Conservation (phyloP, 1,284 basidiomycete genomes). For the Marasmius sp. region DNA sequence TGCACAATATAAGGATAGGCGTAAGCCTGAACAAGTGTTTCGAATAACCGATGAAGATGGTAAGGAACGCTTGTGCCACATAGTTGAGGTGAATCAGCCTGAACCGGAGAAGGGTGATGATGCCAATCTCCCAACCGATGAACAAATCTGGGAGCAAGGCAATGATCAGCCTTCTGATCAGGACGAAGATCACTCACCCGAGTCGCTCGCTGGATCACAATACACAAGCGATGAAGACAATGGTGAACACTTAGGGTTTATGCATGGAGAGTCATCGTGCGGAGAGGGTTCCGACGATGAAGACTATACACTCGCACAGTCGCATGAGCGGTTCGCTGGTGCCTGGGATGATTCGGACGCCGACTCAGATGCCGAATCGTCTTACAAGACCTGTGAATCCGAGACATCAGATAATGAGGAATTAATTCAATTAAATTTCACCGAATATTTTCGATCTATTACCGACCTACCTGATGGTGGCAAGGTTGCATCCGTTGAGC, state of each 20-base stretch:
- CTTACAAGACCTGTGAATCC: neutral
- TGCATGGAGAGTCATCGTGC: neutral
- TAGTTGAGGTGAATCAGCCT: neutral
- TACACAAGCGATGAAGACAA: slow-evolving; percentile 1
- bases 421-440: neutral
- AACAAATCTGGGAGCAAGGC: neutral
- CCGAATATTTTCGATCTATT: slow-evolving; percentile 4
- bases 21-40: neutral
- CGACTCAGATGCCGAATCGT: no score
- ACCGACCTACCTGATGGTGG: no score
- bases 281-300: neutral
- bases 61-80: neutral
- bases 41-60: neutral
- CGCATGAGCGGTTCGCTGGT: neutral
- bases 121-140: neutral
- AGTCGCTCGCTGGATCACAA: slow-evolving; percentile 12
- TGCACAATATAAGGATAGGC: neutral
- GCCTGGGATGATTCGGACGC: neutral
- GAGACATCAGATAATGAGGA: neutral
- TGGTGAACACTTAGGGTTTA: slow-evolving; percentile 2
- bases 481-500: no score
- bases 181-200: neutral
- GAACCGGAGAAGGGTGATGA: neutral
- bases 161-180: neutral
- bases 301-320: neutral